Percentiles rank a stretch among this genome's conserved stretches.
phyloP scores from a whole-genome alignment of 495 filamentous ascomycete genomes.

The Lepidopterella palustris region DNA sequence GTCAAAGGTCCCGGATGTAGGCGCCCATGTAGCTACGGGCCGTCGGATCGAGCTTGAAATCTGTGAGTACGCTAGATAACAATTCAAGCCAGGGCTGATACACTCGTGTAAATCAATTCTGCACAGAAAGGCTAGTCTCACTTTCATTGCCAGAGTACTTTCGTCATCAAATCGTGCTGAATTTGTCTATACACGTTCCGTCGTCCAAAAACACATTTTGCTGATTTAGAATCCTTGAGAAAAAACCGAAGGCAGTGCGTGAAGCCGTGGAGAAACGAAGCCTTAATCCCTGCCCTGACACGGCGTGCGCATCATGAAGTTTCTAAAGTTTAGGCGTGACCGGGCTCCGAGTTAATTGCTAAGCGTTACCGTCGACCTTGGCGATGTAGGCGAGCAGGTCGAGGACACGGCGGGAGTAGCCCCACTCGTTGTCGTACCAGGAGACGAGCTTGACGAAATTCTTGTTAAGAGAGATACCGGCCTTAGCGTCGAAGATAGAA shows the following conservation, averaged over 20 bases:
- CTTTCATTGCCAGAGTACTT: too few relatives aligned
- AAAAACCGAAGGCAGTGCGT: not conserved
- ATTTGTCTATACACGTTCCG: not conserved
- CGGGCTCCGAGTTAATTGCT: slow-evolving; percentile 28
- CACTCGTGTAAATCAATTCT: too few relatives aligned
- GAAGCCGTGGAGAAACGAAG: not conserved
- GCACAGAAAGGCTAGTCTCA: too few relatives aligned
- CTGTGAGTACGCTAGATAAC: not conserved
- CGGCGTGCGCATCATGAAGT: too few relatives aligned
- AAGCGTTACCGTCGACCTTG: slow-evolving; percentile 64
- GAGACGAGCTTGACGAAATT: slow-evolving; percentile 98
- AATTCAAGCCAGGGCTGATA: too few relatives aligned
- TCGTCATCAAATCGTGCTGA: not conserved
- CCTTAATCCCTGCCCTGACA: too few relatives aligned
- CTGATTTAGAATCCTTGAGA: not conserved
- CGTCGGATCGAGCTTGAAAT: not conserved
- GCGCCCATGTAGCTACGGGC: not conserved
- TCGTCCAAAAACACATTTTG: not conserved
- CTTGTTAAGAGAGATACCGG: slow-evolving; percentile 93
- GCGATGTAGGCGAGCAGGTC: slow-evolving; percentile 91
- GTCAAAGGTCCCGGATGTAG: not conserved
- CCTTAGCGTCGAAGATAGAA: slow-evolving; percentile 99
- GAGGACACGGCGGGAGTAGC: slow-evolving; percentile 97
- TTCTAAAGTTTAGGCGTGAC: slow-evolving; percentile 15
- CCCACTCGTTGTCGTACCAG: slow-evolving; percentile 98